phyloP scores from a whole-genome alignment of 2,329 filamentous ascomycete genomes.

The Xylaria sp. region DNA sequence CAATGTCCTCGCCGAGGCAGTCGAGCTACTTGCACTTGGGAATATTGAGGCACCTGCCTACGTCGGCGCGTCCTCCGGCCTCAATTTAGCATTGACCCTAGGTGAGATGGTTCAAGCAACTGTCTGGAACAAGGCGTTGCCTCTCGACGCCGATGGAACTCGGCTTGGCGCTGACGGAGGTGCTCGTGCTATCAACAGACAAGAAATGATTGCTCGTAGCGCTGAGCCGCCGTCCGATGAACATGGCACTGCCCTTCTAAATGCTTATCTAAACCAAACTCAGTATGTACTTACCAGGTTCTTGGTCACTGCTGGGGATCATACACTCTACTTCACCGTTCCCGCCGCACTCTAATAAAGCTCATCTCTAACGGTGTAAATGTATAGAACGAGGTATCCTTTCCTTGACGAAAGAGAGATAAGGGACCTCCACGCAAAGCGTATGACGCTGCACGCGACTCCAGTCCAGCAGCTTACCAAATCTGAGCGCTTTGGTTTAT shows the following conservation, averaged over 20 bases:
- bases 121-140: conserved; percentile 63
- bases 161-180: conserved; percentile 27
- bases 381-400: conserved; percentile 55
- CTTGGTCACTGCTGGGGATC: neutral
- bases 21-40: conserved; percentile 60
- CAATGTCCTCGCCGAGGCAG: conserved; percentile 54
- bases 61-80: conserved; percentile 60
- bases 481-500: conserved; percentile 56
- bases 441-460: conserved; percentile 51
- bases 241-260: conserved; percentile 56
- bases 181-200: conserved; percentile 49
- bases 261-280: conserved; percentile 58
- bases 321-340: neutral
- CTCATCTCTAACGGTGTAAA: conserved; percentile 15
- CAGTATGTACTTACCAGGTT: conserved; percentile 45
- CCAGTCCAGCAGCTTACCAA: conserved; percentile 51
- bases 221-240: conserved; percentile 59
- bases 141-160: conserved; percentile 34
- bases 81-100: conserved; percentile 60
- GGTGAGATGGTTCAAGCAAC: conserved; percentile 65
- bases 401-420: conserved; percentile 59
- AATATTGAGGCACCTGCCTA: conserved; percentile 59
- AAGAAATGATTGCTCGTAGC: conserved; percentile 55
- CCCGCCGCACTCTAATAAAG: neutral
- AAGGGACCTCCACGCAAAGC: conserved; percentile 55